Conservation (phyloP, 495 filamentous ascomycete species). For the Penicillium ochrochloron region DNA sequence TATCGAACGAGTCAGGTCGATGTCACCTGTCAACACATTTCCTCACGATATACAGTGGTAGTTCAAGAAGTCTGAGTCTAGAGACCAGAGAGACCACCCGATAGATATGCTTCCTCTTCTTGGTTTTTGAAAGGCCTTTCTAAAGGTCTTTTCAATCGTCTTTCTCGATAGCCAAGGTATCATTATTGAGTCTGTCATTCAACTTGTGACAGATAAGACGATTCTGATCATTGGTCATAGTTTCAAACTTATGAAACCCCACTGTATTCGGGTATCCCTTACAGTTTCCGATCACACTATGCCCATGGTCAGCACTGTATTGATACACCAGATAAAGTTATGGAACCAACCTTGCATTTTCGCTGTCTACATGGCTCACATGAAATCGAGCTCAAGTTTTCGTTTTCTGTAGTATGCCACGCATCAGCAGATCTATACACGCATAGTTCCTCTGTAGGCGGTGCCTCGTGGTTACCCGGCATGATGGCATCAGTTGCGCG, state of each 20-base stretch:
- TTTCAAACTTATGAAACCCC: too few relatives aligned
- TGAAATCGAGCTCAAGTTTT: conserved; percentile 28
- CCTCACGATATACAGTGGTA: not conserved
- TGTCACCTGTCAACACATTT: not conserved
- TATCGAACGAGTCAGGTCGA: conserved; percentile 2
- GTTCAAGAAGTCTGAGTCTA: too few relatives aligned
- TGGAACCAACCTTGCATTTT: conserved; percentile 38
- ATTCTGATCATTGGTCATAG: too few relatives aligned
- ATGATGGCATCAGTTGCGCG: conserved; percentile 17
- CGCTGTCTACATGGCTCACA: conserved; percentile 36
- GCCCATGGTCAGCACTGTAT: conserved; percentile 6
- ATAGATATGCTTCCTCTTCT: too few relatives aligned
- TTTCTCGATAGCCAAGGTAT: too few relatives aligned
- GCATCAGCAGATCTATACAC: conserved; percentile 16
- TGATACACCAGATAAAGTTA: not conserved
- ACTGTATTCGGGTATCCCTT: conserved; percentile 5
- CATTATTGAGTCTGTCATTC: too few relatives aligned
- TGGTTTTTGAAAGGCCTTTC: too few relatives aligned
- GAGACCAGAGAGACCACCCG: too few relatives aligned
- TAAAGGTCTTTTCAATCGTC: too few relatives aligned
- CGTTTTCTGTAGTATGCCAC: conserved; percentile 10
- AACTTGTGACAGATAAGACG: too few relatives aligned
- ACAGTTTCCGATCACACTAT: conserved; percentile 37
- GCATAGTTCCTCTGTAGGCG: not conserved
- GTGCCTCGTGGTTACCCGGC: conserved; percentile 12